Conservation (phyloP, 2,329 filamentous ascomycete species). For the Cordyceps farinosa region DNA sequence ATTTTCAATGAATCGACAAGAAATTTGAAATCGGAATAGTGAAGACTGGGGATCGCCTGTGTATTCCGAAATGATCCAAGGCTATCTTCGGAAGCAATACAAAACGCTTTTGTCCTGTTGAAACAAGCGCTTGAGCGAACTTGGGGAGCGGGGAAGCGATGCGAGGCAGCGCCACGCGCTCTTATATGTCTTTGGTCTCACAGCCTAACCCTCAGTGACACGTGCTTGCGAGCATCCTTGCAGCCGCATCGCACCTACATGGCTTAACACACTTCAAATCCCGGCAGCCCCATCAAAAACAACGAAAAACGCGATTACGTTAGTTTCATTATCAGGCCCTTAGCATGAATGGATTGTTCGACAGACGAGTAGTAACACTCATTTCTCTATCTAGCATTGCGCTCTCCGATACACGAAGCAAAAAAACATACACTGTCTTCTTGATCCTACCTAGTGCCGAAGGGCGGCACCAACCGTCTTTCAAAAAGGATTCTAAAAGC, state of each 20-base stretch:
- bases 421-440: too few relatives aligned
- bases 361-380: too few relatives aligned
- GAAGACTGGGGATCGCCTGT: conserved; percentile 7
- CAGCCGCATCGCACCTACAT: not conserved
- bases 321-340: too few relatives aligned
- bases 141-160: conserved; percentile 9
- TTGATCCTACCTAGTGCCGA: too few relatives aligned
- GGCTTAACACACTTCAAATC: too few relatives aligned
- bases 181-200: conserved; percentile 3
- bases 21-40: conserved; percentile 11
- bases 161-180: conserved; percentile 3
- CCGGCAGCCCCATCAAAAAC: too few relatives aligned
- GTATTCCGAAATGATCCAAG: conserved; percentile 9
- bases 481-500: not conserved
- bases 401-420: too few relatives aligned
- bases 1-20: conserved; percentile 8
- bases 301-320: too few relatives aligned
- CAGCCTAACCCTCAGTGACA: not conserved
- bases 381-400: too few relatives aligned
- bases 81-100: conserved; percentile 7
- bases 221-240: conserved; percentile 6
- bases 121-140: conserved; percentile 8
- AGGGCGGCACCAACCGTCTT: not conserved
- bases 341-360: too few relatives aligned
- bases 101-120: conserved; percentile 5